Base-by-base conservation (phyloP, 2,329 filamentous ascomycete species). In the Penicillium sp. region DNA sequence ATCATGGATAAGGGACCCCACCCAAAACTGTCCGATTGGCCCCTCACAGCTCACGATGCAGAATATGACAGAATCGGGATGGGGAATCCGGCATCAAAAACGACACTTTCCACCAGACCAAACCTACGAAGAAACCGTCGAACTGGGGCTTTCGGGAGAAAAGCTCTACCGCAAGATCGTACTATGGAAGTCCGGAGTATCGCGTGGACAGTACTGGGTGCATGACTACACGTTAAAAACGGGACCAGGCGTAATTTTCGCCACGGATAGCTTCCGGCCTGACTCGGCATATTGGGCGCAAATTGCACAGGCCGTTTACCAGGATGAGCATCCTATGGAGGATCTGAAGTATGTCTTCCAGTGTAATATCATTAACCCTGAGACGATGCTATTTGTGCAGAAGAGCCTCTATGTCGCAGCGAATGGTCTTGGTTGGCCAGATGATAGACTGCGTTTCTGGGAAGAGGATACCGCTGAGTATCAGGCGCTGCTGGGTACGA, bases 281-380 rank as follows among this genome's bases (percentile, higher is more conserved):
- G 44, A 50, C 45, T 54, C 55, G 43, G 50, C 54, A 45, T 40
- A 60, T 60, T 60, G 43, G 43, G 43, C 43, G 43, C 43, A 46
- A 46, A 46, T 46, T 10, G 43, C n/a, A 11, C 43, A 46, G 27
- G 43, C 43, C 11, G n/a, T 46, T 15, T 46, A 46, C 11, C 27
- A 46, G 19, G 43, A 31, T 21, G 27, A 46, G 11, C 27, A 34
- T 10, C 16, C 15, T 9, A n/a, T 38, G 3, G 31, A 34, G 33
- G 31, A 36, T 3, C 31, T 48, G 46, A 48, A 31, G 27, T 46
- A 46, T 34, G 33, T 25, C 15, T 36, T 48, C 31, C 31, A 25
- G 19, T 34, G 21, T 13, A 25, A 27, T 36, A 25, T 34, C 15
- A 48, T 48, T 27, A 48, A 48, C 19, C 33, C 31, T 3, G 33